Conservation (phyloP, 208 protist species). For the Histomonas meleagridis region DNA sequence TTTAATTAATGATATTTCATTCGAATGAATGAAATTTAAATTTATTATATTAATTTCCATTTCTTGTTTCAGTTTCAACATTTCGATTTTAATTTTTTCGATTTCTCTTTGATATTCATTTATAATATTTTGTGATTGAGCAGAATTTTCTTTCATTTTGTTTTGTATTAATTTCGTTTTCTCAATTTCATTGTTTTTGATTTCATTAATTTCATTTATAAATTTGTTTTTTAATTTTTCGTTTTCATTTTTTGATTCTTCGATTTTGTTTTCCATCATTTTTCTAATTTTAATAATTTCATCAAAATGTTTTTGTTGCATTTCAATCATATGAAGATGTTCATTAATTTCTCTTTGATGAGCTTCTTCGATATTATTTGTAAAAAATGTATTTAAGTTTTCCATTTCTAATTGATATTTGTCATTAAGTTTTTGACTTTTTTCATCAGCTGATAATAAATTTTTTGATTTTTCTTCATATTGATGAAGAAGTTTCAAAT, state of each 20-base stretch:
- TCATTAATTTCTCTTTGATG: neutral
- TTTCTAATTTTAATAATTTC: neutral
- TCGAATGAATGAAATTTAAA: neutral
- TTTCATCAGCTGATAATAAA: neutral
- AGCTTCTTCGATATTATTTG: neutral
- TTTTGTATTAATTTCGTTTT: neutral
- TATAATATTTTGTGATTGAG: neutral
- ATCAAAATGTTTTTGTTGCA: neutral
- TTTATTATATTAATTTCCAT: neutral
- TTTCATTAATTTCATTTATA: neutral
- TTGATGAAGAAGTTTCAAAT: neutral
- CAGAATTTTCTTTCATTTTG: neutral
- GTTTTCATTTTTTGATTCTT: neutral
- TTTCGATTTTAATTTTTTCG: neutral
- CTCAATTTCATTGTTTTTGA: neutral
- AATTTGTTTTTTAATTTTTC: slow-evolving; percentile 10
- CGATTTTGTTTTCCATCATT: neutral
- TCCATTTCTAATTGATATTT: neutral
- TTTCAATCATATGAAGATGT: slow-evolving; percentile 1
- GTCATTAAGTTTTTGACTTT: neutral
- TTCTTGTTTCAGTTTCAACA: neutral
- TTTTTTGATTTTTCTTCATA: neutral
- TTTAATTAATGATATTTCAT: neutral
- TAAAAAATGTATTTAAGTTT: neutral
- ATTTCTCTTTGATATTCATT: neutral